Conservation (phyloP, 257 asterid species). For the Solanum habrochaites region DNA sequence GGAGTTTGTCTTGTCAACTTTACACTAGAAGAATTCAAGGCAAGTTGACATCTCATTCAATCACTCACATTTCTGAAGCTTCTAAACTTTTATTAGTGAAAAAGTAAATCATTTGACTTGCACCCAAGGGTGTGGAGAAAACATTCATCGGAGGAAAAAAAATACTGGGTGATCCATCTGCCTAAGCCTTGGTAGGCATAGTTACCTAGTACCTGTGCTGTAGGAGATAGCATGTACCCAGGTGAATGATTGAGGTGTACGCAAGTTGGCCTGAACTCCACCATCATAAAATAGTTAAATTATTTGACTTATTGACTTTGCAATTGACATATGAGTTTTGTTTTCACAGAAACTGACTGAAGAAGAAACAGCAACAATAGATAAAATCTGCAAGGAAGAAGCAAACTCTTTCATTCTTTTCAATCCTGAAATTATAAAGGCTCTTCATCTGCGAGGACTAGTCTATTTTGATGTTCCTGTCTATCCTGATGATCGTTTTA, state of each 20-base stretch:
- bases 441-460: conserved; percentile 78
- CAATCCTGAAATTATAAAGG: conserved; percentile 82
- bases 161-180: not conserved
- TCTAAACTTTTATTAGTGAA: not conserved
- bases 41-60: conserved; percentile 15
- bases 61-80: not conserved
- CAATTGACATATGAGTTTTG: not conserved
- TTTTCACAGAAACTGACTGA: conserved; percentile 79
- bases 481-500: conserved; percentile 91
- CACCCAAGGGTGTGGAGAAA: not conserved
- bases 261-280: not conserved
- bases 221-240: not conserved
- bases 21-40: conserved; percentile 98
- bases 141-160: not conserved
- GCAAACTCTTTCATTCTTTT: conserved; percentile 85
- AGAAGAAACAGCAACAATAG: conserved; percentile 96
- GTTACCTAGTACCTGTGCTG: not conserved
- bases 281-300: not conserved
- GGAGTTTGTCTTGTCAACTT: conserved; percentile 97
- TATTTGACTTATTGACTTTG: not conserved
- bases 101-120: not conserved
- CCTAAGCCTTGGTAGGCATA: not conserved
- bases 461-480: conserved; percentile 95
- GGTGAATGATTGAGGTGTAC: not conserved
- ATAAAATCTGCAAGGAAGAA: conserved; percentile 96